Conservation (phyloP, 176 grass and related monocot genomes). For the Triticum dicoccoides region DNA sequence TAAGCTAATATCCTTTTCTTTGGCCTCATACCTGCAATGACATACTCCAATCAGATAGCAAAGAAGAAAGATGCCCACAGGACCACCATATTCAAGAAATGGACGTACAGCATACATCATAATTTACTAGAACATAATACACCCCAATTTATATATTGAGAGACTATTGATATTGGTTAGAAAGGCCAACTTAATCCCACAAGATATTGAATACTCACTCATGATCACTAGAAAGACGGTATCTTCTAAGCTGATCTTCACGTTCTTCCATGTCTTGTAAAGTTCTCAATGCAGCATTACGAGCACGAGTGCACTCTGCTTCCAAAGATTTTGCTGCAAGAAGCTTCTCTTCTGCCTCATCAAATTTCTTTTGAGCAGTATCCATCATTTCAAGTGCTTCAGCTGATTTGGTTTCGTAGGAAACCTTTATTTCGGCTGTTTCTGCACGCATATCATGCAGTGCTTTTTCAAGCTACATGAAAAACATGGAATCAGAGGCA, state of each 20-base stretch:
- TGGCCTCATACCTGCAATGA: constrained; percentile 56
- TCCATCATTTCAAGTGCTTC: constrained; percentile 61
- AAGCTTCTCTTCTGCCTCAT: constrained; percentile 74
- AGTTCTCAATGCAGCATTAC: constrained; percentile 51
- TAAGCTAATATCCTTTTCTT: constrained; percentile 69
- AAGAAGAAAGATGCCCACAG: background rate
- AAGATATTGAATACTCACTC: constrained; percentile 57
- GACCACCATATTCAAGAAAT: constrained; percentile 3
- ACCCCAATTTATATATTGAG: background rate
- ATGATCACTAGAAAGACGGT: constrained; percentile 41
- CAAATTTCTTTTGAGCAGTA: constrained; percentile 67
- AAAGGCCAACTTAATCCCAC: constrained; percentile 30
- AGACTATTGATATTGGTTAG: background rate
- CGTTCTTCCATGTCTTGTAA: constrained; percentile 81
- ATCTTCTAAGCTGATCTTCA: constrained; percentile 80
- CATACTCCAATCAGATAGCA: constrained; percentile 10
- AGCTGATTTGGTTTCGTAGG: constrained; percentile 64
- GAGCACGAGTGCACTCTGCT: constrained; percentile 45
- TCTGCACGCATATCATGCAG: constrained; percentile 72
- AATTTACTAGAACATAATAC: background rate
- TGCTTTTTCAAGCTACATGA: constrained; percentile 86
- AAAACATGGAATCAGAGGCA: constrained; percentile 24
- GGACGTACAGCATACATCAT: background rate
- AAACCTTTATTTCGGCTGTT: constrained; percentile 76
- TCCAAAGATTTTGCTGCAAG: constrained; percentile 65